phyloP scores from a whole-genome alignment of 176 grass and related monocot genomes.

The Lolium rigidum region DNA sequence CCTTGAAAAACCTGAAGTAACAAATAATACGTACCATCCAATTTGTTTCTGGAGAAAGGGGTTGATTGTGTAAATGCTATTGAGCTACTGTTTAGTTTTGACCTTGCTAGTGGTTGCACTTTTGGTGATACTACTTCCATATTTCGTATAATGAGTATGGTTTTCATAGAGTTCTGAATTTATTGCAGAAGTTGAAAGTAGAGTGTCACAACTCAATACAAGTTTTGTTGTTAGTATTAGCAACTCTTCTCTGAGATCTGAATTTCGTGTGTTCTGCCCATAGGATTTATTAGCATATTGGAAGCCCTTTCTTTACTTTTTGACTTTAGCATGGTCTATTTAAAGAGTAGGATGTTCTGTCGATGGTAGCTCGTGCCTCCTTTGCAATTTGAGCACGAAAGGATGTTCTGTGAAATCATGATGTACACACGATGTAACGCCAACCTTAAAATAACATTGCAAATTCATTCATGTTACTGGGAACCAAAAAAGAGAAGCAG shows the following conservation, averaged over 20 bases:
- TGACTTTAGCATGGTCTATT: slow-evolving; percentile 10
- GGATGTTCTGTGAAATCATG: not conserved
- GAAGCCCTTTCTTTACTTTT: not conserved
- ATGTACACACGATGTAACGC: not conserved
- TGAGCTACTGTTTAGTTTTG: slow-evolving; percentile 36
- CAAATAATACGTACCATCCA: not conserved
- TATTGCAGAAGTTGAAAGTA: slow-evolving; percentile 25
- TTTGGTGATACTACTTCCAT: not conserved
- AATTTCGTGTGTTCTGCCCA: not conserved
- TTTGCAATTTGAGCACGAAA: not conserved
- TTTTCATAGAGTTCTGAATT: slow-evolving; percentile 3
- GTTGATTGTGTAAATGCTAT: slow-evolving; percentile 2
- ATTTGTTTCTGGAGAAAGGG: not conserved
- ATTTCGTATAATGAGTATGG: not conserved
- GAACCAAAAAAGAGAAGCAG: not conserved
- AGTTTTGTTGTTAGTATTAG: not conserved
- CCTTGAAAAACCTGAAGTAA: slow-evolving; percentile 19
- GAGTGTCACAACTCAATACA: slow-evolving; percentile 12
- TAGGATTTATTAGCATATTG: not conserved
- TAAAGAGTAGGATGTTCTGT: not conserved
- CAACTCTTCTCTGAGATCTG: not conserved
- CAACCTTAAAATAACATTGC: not conserved
- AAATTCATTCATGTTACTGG: not conserved
- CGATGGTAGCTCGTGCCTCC: not conserved
- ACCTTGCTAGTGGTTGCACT: slow-evolving; percentile 20